phyloP scores from a whole-genome alignment of 2,329 filamentous ascomycete species.

The Talaromyces sp. region DNA sequence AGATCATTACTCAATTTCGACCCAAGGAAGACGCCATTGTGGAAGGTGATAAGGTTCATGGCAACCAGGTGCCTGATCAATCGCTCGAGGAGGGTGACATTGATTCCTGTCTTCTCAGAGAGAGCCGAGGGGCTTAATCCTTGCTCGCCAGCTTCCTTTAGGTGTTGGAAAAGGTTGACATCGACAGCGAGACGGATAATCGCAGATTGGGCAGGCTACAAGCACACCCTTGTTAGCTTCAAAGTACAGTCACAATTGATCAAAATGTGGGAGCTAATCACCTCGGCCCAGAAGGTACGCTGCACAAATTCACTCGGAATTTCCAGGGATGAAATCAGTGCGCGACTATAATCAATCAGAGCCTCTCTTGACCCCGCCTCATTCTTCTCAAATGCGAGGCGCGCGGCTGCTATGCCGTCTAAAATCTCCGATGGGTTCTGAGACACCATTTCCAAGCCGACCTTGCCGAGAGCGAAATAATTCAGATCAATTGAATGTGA shows the following conservation, averaged over 20 bases:
- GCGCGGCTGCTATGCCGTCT: conserved; percentile 23
- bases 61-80: conserved; percentile 43
- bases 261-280: conserved; percentile 16
- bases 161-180: conserved; percentile 38
- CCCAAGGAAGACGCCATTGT: conserved; percentile 28
- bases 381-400: conserved; percentile 35
- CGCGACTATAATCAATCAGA: conserved; percentile 40
- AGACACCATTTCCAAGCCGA: not conserved
- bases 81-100: conserved; percentile 32
- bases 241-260: not conserved
- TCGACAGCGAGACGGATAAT: conserved; percentile 41
- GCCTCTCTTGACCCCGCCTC: conserved; percentile 40
- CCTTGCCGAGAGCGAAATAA: not conserved
- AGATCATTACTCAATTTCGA: conserved; percentile 38
- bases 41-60: conserved; percentile 38
- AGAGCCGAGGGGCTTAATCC: conserved; percentile 31
- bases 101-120: conserved; percentile 33
- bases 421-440: conserved; percentile 12
- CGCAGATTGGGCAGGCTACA: conserved; percentile 36
- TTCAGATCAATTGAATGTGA: not conserved
- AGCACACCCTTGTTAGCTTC: not conserved
- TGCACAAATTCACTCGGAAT: conserved; percentile 41
- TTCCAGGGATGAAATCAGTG: conserved; percentile 39
- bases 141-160: conserved; percentile 28
- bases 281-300: conserved; percentile 45